phyloP scores from a whole-genome alignment of 2,329 filamentous ascomycete genomes.

The Penicillium glabrum region DNA sequence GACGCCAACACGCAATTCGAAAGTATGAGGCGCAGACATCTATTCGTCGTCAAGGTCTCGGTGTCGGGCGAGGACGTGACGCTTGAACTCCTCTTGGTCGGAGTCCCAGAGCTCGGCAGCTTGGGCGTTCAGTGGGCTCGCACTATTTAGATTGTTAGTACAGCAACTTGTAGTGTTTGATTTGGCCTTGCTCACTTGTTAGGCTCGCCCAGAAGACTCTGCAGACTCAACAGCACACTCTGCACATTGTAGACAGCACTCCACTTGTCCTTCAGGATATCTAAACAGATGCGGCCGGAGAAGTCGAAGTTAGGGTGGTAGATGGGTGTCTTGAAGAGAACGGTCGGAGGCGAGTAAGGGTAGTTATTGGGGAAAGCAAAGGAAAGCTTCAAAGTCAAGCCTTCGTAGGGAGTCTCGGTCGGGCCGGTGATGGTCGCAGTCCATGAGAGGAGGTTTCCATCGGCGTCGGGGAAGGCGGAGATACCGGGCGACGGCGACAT shows the following conservation, averaged over 20 bases:
- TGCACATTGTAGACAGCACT: slow-evolving; percentile 96
- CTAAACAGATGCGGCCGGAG: slow-evolving; percentile 91
- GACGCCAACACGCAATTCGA: slow-evolving; percentile 17
- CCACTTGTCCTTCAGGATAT: slow-evolving; percentile 99
- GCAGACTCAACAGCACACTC: slow-evolving; percentile 86
- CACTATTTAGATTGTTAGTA: slow-evolving; percentile 51
- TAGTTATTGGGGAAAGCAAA: slow-evolving; percentile 92
- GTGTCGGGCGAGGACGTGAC: slow-evolving; percentile 64
- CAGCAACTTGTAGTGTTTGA: not conserved
- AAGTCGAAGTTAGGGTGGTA: slow-evolving; percentile 99
- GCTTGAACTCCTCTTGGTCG: slow-evolving; percentile 82
- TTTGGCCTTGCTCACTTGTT: slow-evolving; percentile 73
- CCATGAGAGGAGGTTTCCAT: slow-evolving; percentile 90
- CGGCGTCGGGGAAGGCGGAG: slow-evolving; percentile 88
- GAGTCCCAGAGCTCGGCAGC: slow-evolving; percentile 95
- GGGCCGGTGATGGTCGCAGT: slow-evolving; percentile 91
- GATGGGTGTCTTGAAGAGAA: slow-evolving; percentile 97
- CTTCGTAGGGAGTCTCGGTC: slow-evolving; percentile 84
- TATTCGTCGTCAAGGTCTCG: slow-evolving; percentile 55
- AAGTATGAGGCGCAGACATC: slow-evolving; percentile 4
- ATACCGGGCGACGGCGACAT: slow-evolving; percentile 89
- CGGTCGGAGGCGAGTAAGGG: slow-evolving; percentile 84
- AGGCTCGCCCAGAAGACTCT: slow-evolving; percentile 92
- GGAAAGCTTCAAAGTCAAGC: slow-evolving; percentile 85
- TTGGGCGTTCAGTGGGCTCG: slow-evolving; percentile 92